Percentiles rank a stretch among this genome's conserved stretches.
These are phyloP conservation scores for Ophiostoma sp. DNA, from an alignment of 2,329 filamentous ascomycete species.

Conservation along the genomic window DNA sequence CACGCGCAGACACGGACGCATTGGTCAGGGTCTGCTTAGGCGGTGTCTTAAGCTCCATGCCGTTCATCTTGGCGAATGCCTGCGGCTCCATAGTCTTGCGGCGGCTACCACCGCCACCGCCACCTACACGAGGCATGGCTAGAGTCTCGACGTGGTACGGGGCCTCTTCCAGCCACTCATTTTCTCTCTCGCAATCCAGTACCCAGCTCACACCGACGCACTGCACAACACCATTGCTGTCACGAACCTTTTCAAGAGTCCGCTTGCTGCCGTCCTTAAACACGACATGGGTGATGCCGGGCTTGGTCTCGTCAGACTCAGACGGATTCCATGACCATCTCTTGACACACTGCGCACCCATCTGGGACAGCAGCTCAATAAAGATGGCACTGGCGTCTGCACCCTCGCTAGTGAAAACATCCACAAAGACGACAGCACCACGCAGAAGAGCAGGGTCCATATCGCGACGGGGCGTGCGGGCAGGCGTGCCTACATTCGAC, in stretches of 20 bases:
- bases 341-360: slow-evolving; percentile 76
- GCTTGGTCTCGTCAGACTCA: slow-evolving; percentile 41
- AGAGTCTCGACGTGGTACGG: slow-evolving; percentile 65
- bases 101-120: slow-evolving; percentile 45
- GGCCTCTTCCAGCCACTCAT: slow-evolving; percentile 68
- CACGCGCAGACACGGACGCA: slow-evolving; percentile 34
- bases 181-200: slow-evolving; percentile 73
- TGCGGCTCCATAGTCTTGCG: slow-evolving; percentile 79
- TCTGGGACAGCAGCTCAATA: slow-evolving; percentile 65
- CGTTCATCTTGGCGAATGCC: slow-evolving; percentile 63
- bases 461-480: slow-evolving; percentile 51
- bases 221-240: slow-evolving; percentile 67
- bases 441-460: slow-evolving; percentile 52
- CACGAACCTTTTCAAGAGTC: slow-evolving; percentile 74
- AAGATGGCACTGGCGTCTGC: slow-evolving; percentile 78
- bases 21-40: slow-evolving; percentile 29
- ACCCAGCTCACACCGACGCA: slow-evolving; percentile 88
- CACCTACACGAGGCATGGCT: slow-evolving; percentile 56
- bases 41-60: slow-evolving; percentile 36
- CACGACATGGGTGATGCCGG: slow-evolving; percentile 81
- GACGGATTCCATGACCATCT: slow-evolving; percentile 67
- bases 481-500: slow-evolving; percentile 52
- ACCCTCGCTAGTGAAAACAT: slow-evolving; percentile 77
- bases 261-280: slow-evolving; percentile 81
- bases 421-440: slow-evolving; percentile 74